Base-by-base conservation (phyloP, 352 stramenopile species). In the Bremia lactucae region DNA sequence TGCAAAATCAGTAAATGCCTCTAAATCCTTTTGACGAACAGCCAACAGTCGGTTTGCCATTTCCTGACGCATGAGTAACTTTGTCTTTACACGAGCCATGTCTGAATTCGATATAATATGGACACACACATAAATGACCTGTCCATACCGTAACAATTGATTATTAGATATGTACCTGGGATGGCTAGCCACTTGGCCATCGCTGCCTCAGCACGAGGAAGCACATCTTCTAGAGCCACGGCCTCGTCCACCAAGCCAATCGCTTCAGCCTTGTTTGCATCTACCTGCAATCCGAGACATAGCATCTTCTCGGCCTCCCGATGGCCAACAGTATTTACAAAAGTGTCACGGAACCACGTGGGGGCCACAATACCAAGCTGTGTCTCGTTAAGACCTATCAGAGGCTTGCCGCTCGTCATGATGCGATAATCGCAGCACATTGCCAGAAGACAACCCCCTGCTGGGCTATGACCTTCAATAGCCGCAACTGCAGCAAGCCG, bases 391-490 rank as follows among this genome's bases (percentile, higher is more conserved):
- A 97, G 65, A 8, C 92, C 92, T 52, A 98, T 97, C 23, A 81
- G 71, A n/a, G 72, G 67, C 40, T 87, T 83, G 9, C 74, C 79
- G 7, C 52, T 65, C n/a, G 82, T 75, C 84, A 98, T 96, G 43
- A 97, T 65, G 15, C 93, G 80, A 61, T 95, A 97, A 70, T 98
- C 90, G 59, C 87, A 97, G 55, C 77, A 85, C 72, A 97, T 89
- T 15, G 89, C 83, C 25, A 98, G 63, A 54, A 98, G 65, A 48
- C 93, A 98, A 39, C 93, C 93, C 25, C 83, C 93, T 2, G 93
- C 93, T 6, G 89, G 88, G 47, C 85, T 94, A 65, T 96, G 83
- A 8, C 89, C 92, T 51, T 95, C 74, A 53, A 98, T 94, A 14
- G 81, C 82, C 24, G 87, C 85, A 28, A 97, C 69, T 7, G 72